Percentiles rank a stretch among this genome's conserved stretches.
Evolutionary conservation across 305 asterid species (phyloP).

Genomic region (Fraxinus platypoda): DNA sequence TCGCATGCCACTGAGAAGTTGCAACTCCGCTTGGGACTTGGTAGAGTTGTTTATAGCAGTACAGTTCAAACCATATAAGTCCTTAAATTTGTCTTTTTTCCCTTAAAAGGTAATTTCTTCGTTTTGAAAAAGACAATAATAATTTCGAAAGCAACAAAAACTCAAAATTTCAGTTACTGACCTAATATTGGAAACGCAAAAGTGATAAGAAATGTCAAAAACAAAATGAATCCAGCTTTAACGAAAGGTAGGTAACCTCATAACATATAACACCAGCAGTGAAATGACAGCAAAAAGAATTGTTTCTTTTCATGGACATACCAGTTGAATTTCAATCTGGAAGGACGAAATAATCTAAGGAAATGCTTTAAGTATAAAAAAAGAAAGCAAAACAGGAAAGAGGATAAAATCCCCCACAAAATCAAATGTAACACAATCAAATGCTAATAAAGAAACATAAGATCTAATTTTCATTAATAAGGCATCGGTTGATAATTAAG

Average conservation of each 20-base stretch:
- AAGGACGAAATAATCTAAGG: neutral
- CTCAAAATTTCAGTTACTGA: neutral
- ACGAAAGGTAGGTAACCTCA: neutral
- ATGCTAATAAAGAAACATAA: constrained; percentile 15
- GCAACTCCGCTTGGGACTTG: neutral
- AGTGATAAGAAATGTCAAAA: neutral
- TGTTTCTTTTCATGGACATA: neutral
- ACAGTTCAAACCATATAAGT: neutral
- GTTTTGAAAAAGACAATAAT: neutral
- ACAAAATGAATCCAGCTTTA: neutral
- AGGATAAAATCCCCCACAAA: constrained; percentile 1
- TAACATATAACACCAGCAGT: neutral
- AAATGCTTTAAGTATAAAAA: neutral
- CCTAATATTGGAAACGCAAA: neutral
- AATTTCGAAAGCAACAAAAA: neutral
- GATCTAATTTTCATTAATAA: neutral
- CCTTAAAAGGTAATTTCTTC: neutral
- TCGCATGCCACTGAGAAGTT: neutral
- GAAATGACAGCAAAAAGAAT: neutral
- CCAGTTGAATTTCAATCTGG: neutral
- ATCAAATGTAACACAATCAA: constrained; percentile 14
- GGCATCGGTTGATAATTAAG: constrained; percentile 11
- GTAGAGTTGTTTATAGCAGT: neutral
- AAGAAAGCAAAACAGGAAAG: neutral
- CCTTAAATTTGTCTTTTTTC: neutral